Base-by-base conservation (phyloP, 1,284 basidiomycete species). In the Somion occarium region DNA sequence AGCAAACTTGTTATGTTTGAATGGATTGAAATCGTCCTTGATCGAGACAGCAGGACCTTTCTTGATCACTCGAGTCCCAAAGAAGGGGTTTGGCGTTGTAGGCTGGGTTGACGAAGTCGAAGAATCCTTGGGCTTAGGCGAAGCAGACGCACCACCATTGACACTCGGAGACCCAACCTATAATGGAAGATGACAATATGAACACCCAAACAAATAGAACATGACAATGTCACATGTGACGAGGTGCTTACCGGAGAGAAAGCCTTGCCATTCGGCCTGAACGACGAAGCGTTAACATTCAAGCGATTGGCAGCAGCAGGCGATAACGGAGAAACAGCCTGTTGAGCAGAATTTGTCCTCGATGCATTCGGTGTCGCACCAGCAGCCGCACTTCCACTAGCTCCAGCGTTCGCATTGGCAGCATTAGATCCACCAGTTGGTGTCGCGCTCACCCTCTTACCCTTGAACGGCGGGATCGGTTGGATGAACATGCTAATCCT, bases 11-110 rank as follows among this genome's bases (percentile, higher is more conserved):
- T 79, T 80, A 61, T 85, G 81, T 71, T 93, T 93, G 77, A 93
- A 95, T 23, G 93, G 91, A 69, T 94, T 96, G 67, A 97, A 98
- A 62, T 97, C 94, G 60, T 95, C 91, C 69, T 93, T 90, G 61
- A 93, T 78, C 64, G 92, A 88, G 41, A 93, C 82, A 19, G 79
- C 73, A 4, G 73, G 69, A 41, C 73, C 74, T 69, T 88, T 88
- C 76, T 92, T 91, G 66, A 87, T 80, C 22, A 75, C 69, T 37
- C 85, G 84, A 38, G 82, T 76, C 46, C 91, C 90, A 66, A 95
- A 97, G 85, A 97, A 98, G 11, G 88, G 85, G 64, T 95, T 93
- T 15, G 81, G 76, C 1, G 79, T 30, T 5, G 39, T 41, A 19
- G 39, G 39, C 23, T 49, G 55, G 64, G 57, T 39, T 60, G 67